phyloP scores from a whole-genome alignment of 257 asterid species.

The Solanum etuberosum region DNA sequence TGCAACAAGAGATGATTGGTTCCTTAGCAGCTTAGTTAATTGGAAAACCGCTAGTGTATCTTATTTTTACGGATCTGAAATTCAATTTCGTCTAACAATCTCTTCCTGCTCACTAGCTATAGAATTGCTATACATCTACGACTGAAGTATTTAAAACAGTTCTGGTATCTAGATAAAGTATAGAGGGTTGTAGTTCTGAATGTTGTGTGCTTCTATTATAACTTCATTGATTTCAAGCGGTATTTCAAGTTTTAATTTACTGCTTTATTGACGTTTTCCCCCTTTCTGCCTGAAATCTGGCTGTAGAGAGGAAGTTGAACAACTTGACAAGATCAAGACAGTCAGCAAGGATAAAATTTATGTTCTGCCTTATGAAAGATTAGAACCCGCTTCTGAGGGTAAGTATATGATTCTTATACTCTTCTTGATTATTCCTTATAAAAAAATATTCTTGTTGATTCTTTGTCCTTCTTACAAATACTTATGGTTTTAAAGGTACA shows the following conservation, averaged over 20 bases:
- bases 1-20: neutral
- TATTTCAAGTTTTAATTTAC: neutral
- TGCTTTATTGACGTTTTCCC: neutral
- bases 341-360: slow-evolving; percentile 21
- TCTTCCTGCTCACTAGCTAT: neutral
- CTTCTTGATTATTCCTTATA: neutral
- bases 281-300: slow-evolving; percentile 11
- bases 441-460: neutral
- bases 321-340: slow-evolving; percentile 18
- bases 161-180: neutral
- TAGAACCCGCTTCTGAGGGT: slow-evolving; percentile 64
- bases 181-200: neutral
- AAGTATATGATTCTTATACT: neutral
- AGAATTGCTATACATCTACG: neutral
- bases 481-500: neutral
- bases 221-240: neutral
- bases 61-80: neutral
- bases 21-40: neutral
- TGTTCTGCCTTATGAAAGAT: slow-evolving; percentile 58
- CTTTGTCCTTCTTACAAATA: neutral
- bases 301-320: slow-evolving; percentile 44
- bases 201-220: neutral
- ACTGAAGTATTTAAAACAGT: neutral
- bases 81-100: neutral
- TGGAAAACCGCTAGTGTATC: neutral